Conservation (phyloP, 139 green algal species). For the Auxenochlorella protothecoides region DNA sequence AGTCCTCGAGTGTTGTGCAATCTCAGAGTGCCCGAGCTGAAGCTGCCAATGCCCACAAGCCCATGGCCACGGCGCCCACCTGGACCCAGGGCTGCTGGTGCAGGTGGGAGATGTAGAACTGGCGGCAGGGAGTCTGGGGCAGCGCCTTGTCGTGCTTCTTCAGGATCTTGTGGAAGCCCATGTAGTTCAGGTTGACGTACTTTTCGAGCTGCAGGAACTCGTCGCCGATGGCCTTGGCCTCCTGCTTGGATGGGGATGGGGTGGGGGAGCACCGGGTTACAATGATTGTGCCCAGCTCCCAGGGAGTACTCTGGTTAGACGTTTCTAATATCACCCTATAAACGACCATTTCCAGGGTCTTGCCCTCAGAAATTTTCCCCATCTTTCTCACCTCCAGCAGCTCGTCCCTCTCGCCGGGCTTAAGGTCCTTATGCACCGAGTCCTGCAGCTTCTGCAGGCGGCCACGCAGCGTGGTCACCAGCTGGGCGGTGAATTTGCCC, state of each 20-base stretch:
- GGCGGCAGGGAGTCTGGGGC: constrained; percentile 67
- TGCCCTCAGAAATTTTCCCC: neutral
- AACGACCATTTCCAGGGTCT: neutral
- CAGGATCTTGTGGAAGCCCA: constrained; percentile 53
- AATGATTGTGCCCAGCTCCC: too few species aligned
- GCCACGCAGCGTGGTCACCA: constrained; percentile 12
- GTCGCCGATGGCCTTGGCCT: constrained; percentile 75
- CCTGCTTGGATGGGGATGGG: constrained; percentile 20
- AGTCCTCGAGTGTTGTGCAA: too few species aligned
- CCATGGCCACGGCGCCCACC: neutral
- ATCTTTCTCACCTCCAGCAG: constrained; percentile 13
- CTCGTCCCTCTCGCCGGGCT: neutral
- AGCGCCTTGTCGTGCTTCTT: constrained; percentile 97
- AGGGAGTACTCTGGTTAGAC: too few species aligned
- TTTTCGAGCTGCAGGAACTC: constrained; percentile 87
- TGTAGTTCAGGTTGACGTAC: constrained; percentile 96
- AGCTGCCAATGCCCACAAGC: neutral
- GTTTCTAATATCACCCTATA: too few species aligned
- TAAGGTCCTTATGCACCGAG: neutral
- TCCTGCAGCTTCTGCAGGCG: constrained; percentile 21
- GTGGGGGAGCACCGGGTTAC: neutral
- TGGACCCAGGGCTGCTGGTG: constrained; percentile 88
- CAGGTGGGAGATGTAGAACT: constrained; percentile 88
- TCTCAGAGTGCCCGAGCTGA: neutral
- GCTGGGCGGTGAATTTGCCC: constrained; percentile 15